phyloP scores from a whole-genome alignment of 768 basidiomycete genomes.

The Tricholoma terreum region DNA sequence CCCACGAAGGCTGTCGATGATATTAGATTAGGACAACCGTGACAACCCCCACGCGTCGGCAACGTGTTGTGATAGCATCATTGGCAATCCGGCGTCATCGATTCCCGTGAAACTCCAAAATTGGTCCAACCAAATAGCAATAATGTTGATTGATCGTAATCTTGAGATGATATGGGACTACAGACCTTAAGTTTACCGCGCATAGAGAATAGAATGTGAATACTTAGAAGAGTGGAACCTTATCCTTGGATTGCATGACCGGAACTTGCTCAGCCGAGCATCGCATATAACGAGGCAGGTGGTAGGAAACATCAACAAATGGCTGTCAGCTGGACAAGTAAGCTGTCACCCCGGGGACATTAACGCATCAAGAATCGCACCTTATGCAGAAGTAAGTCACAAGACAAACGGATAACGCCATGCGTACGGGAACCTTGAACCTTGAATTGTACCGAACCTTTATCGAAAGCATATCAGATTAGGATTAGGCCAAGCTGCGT shows the following conservation, averaged over 20 bases:
- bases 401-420: not conserved
- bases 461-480: not conserved
- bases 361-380: not conserved
- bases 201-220: too few species aligned
- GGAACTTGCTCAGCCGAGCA: too few species aligned
- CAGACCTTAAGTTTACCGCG: too few species aligned
- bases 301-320: too few species aligned
- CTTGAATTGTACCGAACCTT: not conserved
- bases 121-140: not conserved
- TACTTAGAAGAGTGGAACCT: too few species aligned
- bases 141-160: not conserved
- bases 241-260: too few species aligned
- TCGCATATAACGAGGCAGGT: too few species aligned
- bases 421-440: too few species aligned
- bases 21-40: not conserved
- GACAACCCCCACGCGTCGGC: not conserved
- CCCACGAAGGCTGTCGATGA: not conserved
- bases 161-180: not conserved
- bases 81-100: not conserved
- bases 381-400: not conserved
- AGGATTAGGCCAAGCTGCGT: not conserved
- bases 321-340: too few species aligned
- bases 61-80: conserved; percentile 3
- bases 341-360: too few species aligned
- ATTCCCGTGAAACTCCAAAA: not conserved